A percentile compares a stretch with the other conserved stretches of the same genome.
phyloP scores from a whole-genome alignment of 192 early-diverging fungal genomes.

The Diversispora eburnea region DNA sequence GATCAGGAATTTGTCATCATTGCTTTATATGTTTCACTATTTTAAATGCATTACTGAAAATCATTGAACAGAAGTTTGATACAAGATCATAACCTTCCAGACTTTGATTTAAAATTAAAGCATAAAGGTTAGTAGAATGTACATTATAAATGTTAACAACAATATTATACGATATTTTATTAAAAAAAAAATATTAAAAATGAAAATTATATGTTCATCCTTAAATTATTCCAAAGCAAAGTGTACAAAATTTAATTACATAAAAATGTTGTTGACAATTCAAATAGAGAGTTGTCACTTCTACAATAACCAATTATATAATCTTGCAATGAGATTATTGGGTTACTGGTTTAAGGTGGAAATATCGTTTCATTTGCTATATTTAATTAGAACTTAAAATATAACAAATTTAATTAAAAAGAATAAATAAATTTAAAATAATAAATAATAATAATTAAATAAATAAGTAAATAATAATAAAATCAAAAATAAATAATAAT shows the following conservation, averaged over 20 bases:
- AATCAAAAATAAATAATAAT: no score
- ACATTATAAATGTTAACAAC: no score
- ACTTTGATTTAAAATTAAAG: not conserved
- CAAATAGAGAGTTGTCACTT: not conserved
- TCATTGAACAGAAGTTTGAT: not conserved
- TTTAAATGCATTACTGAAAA: not conserved
- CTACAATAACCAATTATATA: not conserved
- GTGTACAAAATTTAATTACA: not conserved
- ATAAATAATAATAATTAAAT: no score
- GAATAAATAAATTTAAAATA: no score
- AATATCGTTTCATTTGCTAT: not conserved
- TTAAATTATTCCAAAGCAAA: not conserved
- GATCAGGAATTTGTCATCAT: not conserved
- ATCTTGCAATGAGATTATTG: not conserved
- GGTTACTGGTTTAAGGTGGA: not conserved
- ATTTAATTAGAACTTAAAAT: not conserved
- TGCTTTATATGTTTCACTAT: not conserved
- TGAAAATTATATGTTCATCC: not conserved
- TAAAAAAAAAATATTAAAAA: not conserved
- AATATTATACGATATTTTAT: no score
- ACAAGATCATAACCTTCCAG: not conserved
- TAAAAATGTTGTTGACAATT: not conserved
- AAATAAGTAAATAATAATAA: no score
- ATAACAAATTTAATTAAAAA: no score
- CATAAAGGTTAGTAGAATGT: not conserved